Percentiles rank a stretch among this genome's conserved stretches.
phyloP scores from a whole-genome alignment of 331 rosid species.

The Telfairia occidentalis region DNA sequence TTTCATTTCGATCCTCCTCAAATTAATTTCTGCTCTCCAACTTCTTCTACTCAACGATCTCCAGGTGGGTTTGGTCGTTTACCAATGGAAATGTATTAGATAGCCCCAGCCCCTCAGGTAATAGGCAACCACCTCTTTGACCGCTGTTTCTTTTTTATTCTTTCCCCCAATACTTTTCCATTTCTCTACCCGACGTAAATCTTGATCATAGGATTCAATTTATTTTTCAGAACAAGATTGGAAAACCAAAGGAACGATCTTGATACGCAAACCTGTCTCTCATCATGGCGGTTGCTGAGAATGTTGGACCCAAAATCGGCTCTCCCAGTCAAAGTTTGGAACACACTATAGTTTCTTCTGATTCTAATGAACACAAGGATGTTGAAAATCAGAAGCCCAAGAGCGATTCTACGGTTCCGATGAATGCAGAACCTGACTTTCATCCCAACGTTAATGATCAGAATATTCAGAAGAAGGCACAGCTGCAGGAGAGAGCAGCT shows the following conservation, averaged over 20 bases:
- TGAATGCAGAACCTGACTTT: slow-evolving; percentile 25
- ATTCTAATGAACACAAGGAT: slow-evolving; percentile 32
- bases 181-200: not conserved
- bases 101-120: slow-evolving; percentile 28
- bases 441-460: slow-evolving; percentile 46
- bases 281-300: slow-evolving; percentile 93
- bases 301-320: slow-evolving; percentile 54
- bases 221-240: slow-evolving; percentile 15
- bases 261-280: slow-evolving; percentile 12
- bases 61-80: slow-evolving; percentile 33
- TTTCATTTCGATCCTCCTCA: not conserved
- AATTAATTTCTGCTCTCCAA: slow-evolving; percentile 18
- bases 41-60: slow-evolving; percentile 38
- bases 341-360: slow-evolving; percentile 40
- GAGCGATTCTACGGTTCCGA: slow-evolving; percentile 26
- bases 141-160: not conserved
- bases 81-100: slow-evolving; percentile 26
- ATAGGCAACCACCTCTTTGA: slow-evolving; percentile 2
- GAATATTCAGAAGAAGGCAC: slow-evolving; percentile 31
- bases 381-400: slow-evolving; percentile 55
- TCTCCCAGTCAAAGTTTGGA: slow-evolving; percentile 62
- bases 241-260: slow-evolving; percentile 15
- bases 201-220: slow-evolving; percentile 12
- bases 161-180: not conserved
- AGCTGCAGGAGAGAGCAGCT: slow-evolving; percentile 27